These are phyloP conservation scores for Blastobotrys chiropterorum DNA, from an alignment of 805 yeast species.

Conservation along the genomic window DNA sequence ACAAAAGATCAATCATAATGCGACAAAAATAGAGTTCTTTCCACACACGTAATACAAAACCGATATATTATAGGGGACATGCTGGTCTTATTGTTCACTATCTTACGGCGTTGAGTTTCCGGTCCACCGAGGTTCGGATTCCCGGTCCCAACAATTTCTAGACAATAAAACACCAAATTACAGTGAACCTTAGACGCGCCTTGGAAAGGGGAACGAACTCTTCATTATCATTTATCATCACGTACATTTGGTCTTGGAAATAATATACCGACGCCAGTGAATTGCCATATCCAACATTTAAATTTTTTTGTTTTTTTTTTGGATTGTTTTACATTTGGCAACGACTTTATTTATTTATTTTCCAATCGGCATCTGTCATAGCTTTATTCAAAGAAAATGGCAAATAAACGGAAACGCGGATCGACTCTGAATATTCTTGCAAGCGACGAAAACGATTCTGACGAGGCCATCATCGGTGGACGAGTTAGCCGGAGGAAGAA, in stretches of 20 bases:
- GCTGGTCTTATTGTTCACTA: too few species aligned
- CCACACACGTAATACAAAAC: neutral
- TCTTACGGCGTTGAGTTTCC: neutral
- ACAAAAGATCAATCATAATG: constrained; percentile 35
- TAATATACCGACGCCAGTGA: neutral
- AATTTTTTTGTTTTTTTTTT: too few species aligned
- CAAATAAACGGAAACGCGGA: neutral
- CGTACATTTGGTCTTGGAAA: neutral
- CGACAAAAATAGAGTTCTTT: neutral
- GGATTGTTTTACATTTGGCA: neutral
- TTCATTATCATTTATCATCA: neutral
- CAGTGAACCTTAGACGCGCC: too few species aligned
- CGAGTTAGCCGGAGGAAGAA: constrained; percentile 6
- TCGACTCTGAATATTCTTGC: neutral
- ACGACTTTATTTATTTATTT: neutral
- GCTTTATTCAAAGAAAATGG: too few species aligned
- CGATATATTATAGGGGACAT: neutral
- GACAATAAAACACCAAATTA: neutral
- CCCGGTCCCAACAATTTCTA: neutral
- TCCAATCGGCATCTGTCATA: too few species aligned
- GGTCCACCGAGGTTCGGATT: neutral
- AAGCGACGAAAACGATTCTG: neutral
- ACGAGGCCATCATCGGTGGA: neutral
- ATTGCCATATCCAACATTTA: neutral
- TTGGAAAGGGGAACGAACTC: too few species aligned